Conservation (phyloP, 441 rosid genomes). For the Hura crepitans region DNA sequence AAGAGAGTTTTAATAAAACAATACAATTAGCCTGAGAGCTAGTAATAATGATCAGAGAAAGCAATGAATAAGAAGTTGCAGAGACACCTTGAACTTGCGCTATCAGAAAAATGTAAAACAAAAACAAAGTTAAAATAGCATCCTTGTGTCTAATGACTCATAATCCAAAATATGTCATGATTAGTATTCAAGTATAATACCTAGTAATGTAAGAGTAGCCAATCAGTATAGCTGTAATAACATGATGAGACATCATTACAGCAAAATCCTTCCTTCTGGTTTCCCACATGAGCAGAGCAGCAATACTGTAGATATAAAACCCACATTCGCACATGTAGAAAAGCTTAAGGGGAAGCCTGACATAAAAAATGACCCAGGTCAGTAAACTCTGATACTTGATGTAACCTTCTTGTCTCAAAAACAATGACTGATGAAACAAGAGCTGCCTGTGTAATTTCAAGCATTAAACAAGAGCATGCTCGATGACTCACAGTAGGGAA, state of each 20-base stretch:
- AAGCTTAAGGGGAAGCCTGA: constrained; percentile 62
- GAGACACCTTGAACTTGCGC: background rate
- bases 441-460: constrained; percentile 12
- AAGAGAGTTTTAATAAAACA: background rate
- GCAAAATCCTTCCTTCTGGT: constrained; percentile 91
- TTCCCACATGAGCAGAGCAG: constrained; percentile 88
- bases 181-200: constrained; percentile 33
- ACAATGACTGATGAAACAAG: background rate
- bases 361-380: constrained; percentile 17
- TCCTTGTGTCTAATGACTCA: constrained; percentile 1
- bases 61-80: background rate
- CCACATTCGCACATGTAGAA: constrained; percentile 93
- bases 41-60: background rate
- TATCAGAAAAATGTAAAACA: background rate
- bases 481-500: background rate
- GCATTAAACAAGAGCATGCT: background rate
- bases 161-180: constrained; percentile 12
- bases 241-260: constrained; percentile 99
- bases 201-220: constrained; percentile 72
- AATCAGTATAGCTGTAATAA: constrained; percentile 69
- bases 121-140: background rate
- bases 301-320: constrained; percentile 69
- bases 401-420: background rate
- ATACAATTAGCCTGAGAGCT: too few species aligned
- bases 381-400: background rate